Base-by-base conservation (phyloP, 441 rosid genomes). In the Gossypium schwendimanii region DNA sequence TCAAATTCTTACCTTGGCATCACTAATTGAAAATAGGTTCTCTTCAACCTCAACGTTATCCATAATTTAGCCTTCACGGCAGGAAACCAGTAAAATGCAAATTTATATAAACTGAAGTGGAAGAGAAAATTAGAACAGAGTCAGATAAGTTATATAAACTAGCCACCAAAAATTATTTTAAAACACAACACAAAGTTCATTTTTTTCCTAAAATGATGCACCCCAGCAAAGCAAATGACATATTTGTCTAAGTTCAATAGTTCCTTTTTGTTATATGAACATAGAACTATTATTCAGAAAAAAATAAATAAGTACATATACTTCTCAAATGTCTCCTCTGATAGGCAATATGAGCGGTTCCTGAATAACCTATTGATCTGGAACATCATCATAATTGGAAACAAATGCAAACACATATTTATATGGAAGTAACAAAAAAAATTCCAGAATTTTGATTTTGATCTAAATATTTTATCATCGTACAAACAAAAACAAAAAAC, bases 11-110 rank as follows among this genome's bases (percentile, higher is more conserved):
- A 96, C 99, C 99, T 93, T 94, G 72, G 98, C 97, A 88, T 96
- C 99, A 70, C 87, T 84, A 11, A 88, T 95, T 6, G 97, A 97
- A 77, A 96, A 94, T 41, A 92, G 83, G 78, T 81, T 94, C 80
- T 96, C 98, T 80, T 96, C 98, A 58, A 94, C 91, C 82, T 92
- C 97, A 21, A 80, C 76, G 31, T 83, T 77, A 78, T 96, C 99
- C 99, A 96, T 94, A 62, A 57, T 81, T 81, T 77, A 73, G 59
- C 81, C 72, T 31, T 84, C 83, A 83, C 81, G 44, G 39, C 70
- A 57, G 71, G 74, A 73, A 71, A 53, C 63, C 41, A 18, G 70
- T 77, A 77, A 75, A 63, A 60, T 24, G 39, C 74, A 77, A 81
- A 57, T 24, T 81, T 86, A 84, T 62, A 49, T 68, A n/a, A 44